Conservation (phyloP, 2,329 filamentous ascomycete species). For the Coniochaeta prunicola region DNA sequence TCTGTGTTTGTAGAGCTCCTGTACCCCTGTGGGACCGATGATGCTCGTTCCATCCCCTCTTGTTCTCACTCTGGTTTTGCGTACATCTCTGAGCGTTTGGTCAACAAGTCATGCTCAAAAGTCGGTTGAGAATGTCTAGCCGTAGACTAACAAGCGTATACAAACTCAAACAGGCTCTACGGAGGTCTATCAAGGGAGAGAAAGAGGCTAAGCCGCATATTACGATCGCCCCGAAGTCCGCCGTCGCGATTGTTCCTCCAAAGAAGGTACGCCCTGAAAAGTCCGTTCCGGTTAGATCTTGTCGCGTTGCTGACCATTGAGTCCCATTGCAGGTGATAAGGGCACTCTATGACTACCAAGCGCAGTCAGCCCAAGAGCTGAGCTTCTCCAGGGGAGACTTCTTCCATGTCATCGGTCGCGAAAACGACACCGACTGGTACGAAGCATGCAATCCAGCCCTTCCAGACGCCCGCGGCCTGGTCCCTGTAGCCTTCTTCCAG, state of each 20-base stretch:
- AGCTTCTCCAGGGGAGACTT: conserved; percentile 94
- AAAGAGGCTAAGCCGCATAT: conserved; percentile 69
- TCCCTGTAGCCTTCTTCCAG: conserved; percentile 92
- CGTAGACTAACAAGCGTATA: background rate
- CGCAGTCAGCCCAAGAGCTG: conserved; percentile 69
- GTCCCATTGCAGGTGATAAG: conserved; percentile 70
- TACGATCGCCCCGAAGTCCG: conserved; percentile 76
- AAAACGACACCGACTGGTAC: conserved; percentile 95
- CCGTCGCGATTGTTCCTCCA: conserved; percentile 80
- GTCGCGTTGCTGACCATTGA: conserved; percentile 13
- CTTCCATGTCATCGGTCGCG: conserved; percentile 93
- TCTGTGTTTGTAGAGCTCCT: background rate
- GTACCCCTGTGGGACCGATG: background rate
- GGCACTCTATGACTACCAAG: conserved; percentile 88
- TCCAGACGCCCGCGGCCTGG: conserved; percentile 79
- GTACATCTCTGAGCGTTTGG: background rate
- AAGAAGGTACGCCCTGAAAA: conserved; percentile 70
- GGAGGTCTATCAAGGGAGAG: conserved; percentile 85
- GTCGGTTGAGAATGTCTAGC: background rate
- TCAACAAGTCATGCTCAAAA: background rate
- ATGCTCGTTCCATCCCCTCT: background rate
- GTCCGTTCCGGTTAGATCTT: conserved; percentile 3
- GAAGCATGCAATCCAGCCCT: conserved; percentile 93
- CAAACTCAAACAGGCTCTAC: conserved; percentile 53
- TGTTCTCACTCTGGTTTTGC: background rate